Evolutionary conservation across 2,329 filamentous ascomycete species (phyloP), one percentile per base, ranked within the genome.

Genomic region (Penicillium capsulatum): DNA sequence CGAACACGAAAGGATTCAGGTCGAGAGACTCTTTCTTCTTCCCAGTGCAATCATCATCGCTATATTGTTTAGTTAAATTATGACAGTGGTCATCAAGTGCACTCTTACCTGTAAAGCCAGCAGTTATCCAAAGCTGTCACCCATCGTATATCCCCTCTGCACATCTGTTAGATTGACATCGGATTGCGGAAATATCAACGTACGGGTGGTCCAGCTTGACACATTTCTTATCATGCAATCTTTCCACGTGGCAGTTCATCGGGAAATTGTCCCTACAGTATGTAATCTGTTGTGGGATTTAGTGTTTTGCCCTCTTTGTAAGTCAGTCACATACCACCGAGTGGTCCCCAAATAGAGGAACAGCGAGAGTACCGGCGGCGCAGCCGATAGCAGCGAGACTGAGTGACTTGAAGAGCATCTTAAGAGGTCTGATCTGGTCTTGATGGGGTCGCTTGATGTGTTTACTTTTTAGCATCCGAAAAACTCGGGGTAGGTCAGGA

Each of bases 21-120:
- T 22, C 9, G 19, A 22, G 19, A 5, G 19, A 22, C 19, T 22
- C 19, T 9, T 9, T 5, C 9, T 9, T 22, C 9, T 22, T 22
- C 5, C 19, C 19, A 14, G 35, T 31, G 19, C 35, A 38, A 8
- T 38, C 28, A 3, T 10, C 7, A 17, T 38, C 31, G 17, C 34
- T 38, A 17, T 9, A 36, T 22, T 3, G 10, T 11, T 20, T 22
- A 5, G 9, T 5, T 22, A 5, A 22, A 22, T 9, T 22, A 9
- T 22, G 10, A 20, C 1, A 22, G 29, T n/a, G 31, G 27, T 22
- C 3, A 5, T 11, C 10, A 36, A 11, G 4, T 14, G 2, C n/a
- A 17, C 13, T 19, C 35, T 32, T 24, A 38, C 36, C 9, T 27
- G 22, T 19, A 38, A 2, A 38, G 15, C 30, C 20, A 33, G 27